Evolutionary conservation across 2,329 filamentous ascomycete species (phyloP).

Genomic region (Oidium heveae): DNA sequence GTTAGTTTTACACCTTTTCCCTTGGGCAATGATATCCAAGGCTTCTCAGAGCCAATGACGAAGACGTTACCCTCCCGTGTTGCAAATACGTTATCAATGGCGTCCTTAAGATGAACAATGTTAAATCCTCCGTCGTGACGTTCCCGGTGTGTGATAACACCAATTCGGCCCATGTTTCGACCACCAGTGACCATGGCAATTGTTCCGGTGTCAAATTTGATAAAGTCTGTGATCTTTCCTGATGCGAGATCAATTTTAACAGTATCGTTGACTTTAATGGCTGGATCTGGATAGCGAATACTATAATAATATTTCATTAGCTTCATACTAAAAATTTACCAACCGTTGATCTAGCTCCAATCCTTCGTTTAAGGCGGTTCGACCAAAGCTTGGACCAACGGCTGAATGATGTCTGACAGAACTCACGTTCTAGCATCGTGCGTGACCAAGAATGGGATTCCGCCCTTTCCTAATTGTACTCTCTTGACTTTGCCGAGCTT

Average conservation of each 20-base stretch:
- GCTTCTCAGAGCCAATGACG: constrained; percentile 95
- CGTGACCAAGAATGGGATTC: constrained; percentile 99
- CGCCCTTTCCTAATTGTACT: constrained; percentile 95
- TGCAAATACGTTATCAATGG: constrained; percentile 98
- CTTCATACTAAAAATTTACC: constrained; percentile 11
- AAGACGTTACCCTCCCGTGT: constrained; percentile 99
- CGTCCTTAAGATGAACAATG: constrained; percentile 99
- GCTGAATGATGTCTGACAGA: constrained; percentile 95
- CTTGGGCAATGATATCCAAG: constrained; percentile 98
- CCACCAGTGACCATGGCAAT: constrained; percentile 98
- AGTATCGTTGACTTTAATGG: constrained; percentile 99
- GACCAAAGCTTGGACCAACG: constrained; percentile 99
- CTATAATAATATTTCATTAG: constrained; percentile 24
- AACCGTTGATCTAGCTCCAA: constrained; percentile 15
- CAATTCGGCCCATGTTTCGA: constrained; percentile 99
- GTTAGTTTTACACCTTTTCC: constrained; percentile 99
- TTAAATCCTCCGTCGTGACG: constrained; percentile 99
- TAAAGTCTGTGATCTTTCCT: constrained; percentile 94
- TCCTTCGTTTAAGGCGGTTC: constrained; percentile 17
- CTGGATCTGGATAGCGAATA: constrained; percentile 96
- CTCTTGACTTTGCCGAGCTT: constrained; percentile 99
- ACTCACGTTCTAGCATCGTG: constrained; percentile 99
- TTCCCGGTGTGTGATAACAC: constrained; percentile 99
- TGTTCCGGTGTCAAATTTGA: constrained; percentile 95
- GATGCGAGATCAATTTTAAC: constrained; percentile 96